Evolutionary conservation across 1,139 yeast genomes (phyloP).

Genomic region (Geotrichum australiense): DNA sequence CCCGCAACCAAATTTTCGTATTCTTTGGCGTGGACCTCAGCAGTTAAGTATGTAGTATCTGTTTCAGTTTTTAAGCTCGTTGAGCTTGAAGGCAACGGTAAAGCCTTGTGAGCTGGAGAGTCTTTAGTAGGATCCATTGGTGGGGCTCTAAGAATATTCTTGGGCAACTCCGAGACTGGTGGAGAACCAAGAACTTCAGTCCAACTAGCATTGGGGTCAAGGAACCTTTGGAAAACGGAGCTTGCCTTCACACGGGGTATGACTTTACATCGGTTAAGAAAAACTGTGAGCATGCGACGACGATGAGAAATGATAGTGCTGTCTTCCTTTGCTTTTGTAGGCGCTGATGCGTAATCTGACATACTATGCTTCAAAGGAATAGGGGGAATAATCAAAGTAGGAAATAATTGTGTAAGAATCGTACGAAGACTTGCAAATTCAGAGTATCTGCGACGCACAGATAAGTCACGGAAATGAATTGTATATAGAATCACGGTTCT

Average conservation of each 20-base stretch:
- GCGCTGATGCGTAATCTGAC: conserved; percentile 44
- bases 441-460: conserved; percentile 77
- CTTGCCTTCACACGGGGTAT: conserved; percentile 52
- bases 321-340: conserved; percentile 53
- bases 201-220: conserved; percentile 86
- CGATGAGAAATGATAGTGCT: conserved; percentile 50
- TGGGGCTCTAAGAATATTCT: conserved; percentile 48
- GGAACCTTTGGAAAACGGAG: conserved; percentile 63
- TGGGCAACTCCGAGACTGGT: conserved; percentile 48
- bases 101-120: conserved; percentile 49
- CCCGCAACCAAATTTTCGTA: conserved; percentile 50
- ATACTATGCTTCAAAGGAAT: conserved; percentile 87
- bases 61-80: conserved; percentile 32
- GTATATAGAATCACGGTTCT: conserved; percentile 76
- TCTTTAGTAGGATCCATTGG: conserved; percentile 49
- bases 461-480: conserved; percentile 51
- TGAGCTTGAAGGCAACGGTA: conserved; percentile 56
- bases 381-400: conserved; percentile 81
- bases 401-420: conserved; percentile 64
- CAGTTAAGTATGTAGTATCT: conserved; percentile 38
- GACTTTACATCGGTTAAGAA: conserved; percentile 66
- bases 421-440: conserved; percentile 82
- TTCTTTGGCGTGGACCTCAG: conserved; percentile 46
- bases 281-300: conserved; percentile 68
- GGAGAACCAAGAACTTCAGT: conserved; percentile 48